phyloP scores from a whole-genome alignment of 805 yeast genomes.

The Jamesozyma hellenica region DNA sequence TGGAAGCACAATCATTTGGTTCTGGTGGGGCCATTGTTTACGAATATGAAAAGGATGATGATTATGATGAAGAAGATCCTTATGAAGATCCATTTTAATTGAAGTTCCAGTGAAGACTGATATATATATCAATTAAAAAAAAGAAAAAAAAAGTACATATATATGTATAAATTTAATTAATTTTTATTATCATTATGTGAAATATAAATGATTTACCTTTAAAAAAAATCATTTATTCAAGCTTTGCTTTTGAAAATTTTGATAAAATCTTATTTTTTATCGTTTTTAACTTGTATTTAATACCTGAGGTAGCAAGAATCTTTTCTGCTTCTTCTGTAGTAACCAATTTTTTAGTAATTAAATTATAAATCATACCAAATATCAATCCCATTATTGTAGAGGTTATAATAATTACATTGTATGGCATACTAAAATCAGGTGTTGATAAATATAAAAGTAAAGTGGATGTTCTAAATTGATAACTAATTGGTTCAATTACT shows the following conservation, averaged over 20 bases:
- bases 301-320: slow-evolving; percentile 9
- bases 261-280: slow-evolving; percentile 7
- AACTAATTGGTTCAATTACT: slow-evolving; percentile 35
- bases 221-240: too few species aligned
- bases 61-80: slow-evolving; percentile 96
- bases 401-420: slow-evolving; percentile 87
- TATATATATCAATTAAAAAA: too few species aligned
- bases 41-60: slow-evolving; percentile 93
- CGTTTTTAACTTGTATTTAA: slow-evolving; percentile 16
- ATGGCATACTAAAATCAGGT: slow-evolving; percentile 98
- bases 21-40: slow-evolving; percentile 90
- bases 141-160: background rate
- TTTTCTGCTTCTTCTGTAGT: slow-evolving; percentile 60
- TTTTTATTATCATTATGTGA: too few species aligned
- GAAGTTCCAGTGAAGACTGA: background rate
- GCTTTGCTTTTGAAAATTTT: too few species aligned
- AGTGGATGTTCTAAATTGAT: slow-evolving; percentile 73
- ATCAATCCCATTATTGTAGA: slow-evolving; percentile 88
- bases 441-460: slow-evolving; percentile 80
- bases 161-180: background rate
- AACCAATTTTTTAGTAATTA: slow-evolving; percentile 62
- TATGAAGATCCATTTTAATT: slow-evolving; percentile 87
- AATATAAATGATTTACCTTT: too few species aligned
- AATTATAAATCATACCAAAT: slow-evolving; percentile 77
- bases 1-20: slow-evolving; percentile 74